Evolutionary conservation across 768 basidiomycete genomes (phyloP), one percentile per base, ranked within the genome.

Genomic region (Serendipita sp.): DNA sequence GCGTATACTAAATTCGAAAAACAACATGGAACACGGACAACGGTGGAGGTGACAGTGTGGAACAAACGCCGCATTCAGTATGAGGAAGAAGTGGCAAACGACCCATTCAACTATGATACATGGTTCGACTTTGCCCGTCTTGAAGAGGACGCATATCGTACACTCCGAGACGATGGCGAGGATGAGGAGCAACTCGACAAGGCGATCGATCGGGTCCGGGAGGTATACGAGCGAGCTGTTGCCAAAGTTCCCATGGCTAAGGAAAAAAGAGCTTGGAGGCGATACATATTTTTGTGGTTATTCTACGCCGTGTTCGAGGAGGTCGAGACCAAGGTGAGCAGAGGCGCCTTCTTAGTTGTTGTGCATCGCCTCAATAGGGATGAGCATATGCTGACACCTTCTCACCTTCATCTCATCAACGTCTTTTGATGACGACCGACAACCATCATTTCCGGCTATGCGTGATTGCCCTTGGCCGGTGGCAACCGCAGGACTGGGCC

Each of bases 61-160:
- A 94, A 94, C 37, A 99, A 97, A 74, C 85, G 96, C n/a, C 83
- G 96, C 45, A 97, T 99, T 65, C 93, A 98, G 70, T 98, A 99
- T 71, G 96, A 99, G 72, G 96, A 99, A 68, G 96, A 99, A 74
- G 75, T 98, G 1, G 73, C 85, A 8, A 88, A 95, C 65, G 92
- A 98, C 68, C 86, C 91, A 0, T 84, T 87, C 47, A 97, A 97
- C 73, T 99, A 97, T 72, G 96, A 98, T 73, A 86, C 88, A 0
- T 99, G 96, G 96, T 97, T 99, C 71, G 96, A 98, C 71, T 95
- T 95, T 69, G 83, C 92, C 24, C 81, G 94, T 16, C 73, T 99
- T 38, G 96, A 98, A 72, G 96, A 98, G 74, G 89, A 85, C 28
- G 90, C 93, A 0, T 82, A 84, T 69, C 77, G 81, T 38, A 86